Percentiles rank a stretch among this genome's conserved stretches.
These are phyloP conservation scores for Euphorbia peplus DNA, from an alignment of 345 rosid genomes.

Conservation along the genomic window DNA sequence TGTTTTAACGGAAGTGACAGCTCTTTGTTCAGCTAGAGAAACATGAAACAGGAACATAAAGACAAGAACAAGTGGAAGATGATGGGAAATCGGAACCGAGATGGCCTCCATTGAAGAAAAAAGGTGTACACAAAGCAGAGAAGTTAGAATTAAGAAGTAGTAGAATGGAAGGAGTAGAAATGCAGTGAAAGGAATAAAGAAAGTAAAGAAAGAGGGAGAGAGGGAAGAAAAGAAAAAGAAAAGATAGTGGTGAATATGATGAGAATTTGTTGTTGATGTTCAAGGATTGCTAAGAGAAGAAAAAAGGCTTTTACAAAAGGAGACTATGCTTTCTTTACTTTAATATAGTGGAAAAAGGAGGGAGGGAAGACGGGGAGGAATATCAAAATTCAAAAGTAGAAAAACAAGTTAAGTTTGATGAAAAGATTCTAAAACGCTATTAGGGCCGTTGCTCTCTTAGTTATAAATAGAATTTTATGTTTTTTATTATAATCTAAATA, in stretches of 20 bases:
- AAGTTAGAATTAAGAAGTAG: slow-evolving; percentile 5
- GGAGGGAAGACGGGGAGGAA: slow-evolving; percentile 43
- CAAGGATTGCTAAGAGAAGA: slow-evolving; percentile 24
- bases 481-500: too few species aligned
- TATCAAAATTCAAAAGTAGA: slow-evolving; percentile 37
- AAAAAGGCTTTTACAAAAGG: slow-evolving; percentile 39
- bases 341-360: slow-evolving; percentile 16
- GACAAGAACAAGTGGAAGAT: slow-evolving; percentile 30
- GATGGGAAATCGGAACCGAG: slow-evolving; percentile 35
- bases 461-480: too few species aligned
- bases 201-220: slow-evolving; percentile 18
- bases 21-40: slow-evolving; percentile 24
- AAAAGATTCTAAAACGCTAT: too few species aligned
- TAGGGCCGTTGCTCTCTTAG: too few species aligned
- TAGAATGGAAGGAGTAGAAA: not conserved
- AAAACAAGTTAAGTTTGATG: not conserved
- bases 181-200: slow-evolving; percentile 1
- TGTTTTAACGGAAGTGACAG: slow-evolving; percentile 47
- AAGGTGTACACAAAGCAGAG: slow-evolving; percentile 10
- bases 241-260: slow-evolving; percentile 40
- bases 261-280: slow-evolving; percentile 36
- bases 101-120: slow-evolving; percentile 50
- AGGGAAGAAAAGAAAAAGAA: slow-evolving; percentile 8
- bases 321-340: slow-evolving; percentile 5
- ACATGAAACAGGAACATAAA: slow-evolving; percentile 28